Percentiles rank a stretch among this genome's conserved stretches.
Evolutionary conservation across 805 yeast species (phyloP).

Genomic region (Kazachstania psychrophila): DNA sequence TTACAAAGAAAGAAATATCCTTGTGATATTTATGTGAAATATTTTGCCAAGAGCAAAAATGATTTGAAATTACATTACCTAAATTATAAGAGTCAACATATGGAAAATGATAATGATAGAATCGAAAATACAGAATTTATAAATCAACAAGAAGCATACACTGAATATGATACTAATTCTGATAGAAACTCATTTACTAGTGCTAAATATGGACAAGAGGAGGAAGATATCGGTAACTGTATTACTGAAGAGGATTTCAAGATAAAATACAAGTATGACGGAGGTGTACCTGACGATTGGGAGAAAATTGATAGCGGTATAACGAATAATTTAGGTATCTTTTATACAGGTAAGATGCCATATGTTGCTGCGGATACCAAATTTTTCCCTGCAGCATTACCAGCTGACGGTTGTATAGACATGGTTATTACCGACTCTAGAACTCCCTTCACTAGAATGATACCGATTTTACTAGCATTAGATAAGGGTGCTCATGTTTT

Average conservation of each 20-base stretch:
- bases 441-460: conserved; percentile 46
- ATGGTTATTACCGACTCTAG: conserved; percentile 62
- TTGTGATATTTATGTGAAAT: conserved; percentile 69
- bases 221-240: conserved; percentile 2
- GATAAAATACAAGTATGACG: conserved; percentile 33
- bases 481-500: conserved; percentile 74
- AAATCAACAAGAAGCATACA: conserved; percentile 1
- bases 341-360: conserved; percentile 92
- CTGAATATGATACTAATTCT: background rate
- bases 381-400: conserved; percentile 89
- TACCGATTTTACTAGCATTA: conserved; percentile 48
- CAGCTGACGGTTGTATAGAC: conserved; percentile 83
- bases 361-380: conserved; percentile 72
- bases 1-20: conserved; percentile 60
- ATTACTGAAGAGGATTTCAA: conserved; percentile 37
- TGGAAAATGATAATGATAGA: conserved; percentile 1
- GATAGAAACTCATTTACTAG: background rate
- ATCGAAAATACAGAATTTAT: background rate
- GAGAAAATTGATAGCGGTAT: conserved; percentile 39
- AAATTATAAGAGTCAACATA: conserved; percentile 19
- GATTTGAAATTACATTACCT: conserved; percentile 42
- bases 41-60: conserved; percentile 44
- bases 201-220: background rate
- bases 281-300: conserved; percentile 64
- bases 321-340: conserved; percentile 51